Evolutionary conservation across 305 asterid genomes (phyloP).

Genomic region (Withania somnifera): DNA sequence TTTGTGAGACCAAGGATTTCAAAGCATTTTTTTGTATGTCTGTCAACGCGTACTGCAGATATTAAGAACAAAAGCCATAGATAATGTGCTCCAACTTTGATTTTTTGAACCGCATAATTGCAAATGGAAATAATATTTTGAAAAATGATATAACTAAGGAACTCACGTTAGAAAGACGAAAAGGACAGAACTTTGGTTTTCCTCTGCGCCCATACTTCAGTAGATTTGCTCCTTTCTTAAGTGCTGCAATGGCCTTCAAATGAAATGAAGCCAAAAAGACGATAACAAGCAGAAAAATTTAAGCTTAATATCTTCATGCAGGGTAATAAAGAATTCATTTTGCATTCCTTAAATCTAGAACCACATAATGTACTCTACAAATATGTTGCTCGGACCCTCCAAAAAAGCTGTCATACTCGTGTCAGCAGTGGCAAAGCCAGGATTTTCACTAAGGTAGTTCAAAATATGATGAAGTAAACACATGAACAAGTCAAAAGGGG

Average conservation of each 20-base stretch:
- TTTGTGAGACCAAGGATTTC: not conserved
- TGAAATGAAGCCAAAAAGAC: not conserved
- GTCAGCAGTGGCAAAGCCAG: not conserved
- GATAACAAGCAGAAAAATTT: not conserved
- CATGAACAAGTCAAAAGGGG: too few species aligned
- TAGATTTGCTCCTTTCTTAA: conserved; percentile 84
- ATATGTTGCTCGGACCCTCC: not conserved
- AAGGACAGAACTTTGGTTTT: conserved; percentile 90
- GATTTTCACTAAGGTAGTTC: not conserved
- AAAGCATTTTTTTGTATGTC: not conserved
- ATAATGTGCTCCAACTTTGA: not conserved
- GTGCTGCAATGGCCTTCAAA: conserved; percentile 68
- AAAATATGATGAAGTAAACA: not conserved
- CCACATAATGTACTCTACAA: not conserved
- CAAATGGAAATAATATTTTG: not conserved
- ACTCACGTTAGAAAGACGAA: conserved; percentile 78
- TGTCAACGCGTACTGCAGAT: not conserved
- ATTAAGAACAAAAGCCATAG: not conserved
- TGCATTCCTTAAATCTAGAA: not conserved
- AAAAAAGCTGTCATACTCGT: not conserved
- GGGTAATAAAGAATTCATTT: not conserved
- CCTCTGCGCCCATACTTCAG: conserved; percentile 92
- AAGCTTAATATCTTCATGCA: conserved; percentile 6
- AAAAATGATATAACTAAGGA: not conserved
- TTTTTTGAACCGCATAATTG: not conserved